Evolutionary conservation across 176 grass and related monocot genomes (phyloP).

Genomic region (Carex kokanica): DNA sequence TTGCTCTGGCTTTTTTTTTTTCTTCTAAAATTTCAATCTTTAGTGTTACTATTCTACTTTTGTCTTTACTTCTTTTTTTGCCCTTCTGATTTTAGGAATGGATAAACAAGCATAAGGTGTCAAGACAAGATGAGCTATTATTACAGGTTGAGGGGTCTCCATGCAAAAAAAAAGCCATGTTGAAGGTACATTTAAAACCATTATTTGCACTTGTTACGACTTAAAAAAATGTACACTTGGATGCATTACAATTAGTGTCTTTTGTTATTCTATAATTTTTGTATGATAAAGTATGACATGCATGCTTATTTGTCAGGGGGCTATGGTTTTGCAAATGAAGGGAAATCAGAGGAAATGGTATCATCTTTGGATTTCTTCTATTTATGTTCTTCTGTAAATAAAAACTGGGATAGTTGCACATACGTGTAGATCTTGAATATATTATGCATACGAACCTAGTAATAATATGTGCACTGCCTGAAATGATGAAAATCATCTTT

Average conservation of each 20-base stretch:
- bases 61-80: not conserved
- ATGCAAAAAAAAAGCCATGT: not conserved
- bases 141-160: not conserved
- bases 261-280: not conserved
- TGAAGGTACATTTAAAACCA: constrained; percentile 4
- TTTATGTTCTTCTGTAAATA: not conserved
- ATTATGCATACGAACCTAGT: not conserved
- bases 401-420: not conserved
- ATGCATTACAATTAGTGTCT: not conserved
- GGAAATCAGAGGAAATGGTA: not conserved
- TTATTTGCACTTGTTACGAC: not conserved
- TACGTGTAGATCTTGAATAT: not conserved
- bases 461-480: not conserved
- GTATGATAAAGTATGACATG: not conserved
- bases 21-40: not conserved
- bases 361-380: constrained; percentile 1
- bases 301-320: constrained; percentile 9
- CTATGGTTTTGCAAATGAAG: constrained; percentile 14
- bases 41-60: not conserved
- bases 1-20: not conserved
- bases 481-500: not conserved
- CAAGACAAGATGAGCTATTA: not conserved
- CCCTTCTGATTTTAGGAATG: constrained; percentile 25
- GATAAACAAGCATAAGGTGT: constrained; percentile 19
- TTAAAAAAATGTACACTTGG: not conserved